phyloP scores from a whole-genome alignment of 495 filamentous ascomycete genomes.

The Aspergillus diversus region DNA sequence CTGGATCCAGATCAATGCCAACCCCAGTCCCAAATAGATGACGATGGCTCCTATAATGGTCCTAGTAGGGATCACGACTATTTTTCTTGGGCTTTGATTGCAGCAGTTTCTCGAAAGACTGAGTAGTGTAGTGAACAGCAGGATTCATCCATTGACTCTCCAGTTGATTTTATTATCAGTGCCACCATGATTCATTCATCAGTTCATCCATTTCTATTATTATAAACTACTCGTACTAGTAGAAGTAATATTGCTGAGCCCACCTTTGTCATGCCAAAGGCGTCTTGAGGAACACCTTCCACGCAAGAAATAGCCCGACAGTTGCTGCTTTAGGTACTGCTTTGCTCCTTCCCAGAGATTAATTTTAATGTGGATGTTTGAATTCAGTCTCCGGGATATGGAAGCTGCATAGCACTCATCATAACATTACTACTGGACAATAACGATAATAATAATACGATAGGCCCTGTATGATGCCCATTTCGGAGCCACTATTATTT shows the following conservation, averaged over 20 bases:
- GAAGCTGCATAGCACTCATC: neutral
- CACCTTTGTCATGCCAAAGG: neutral
- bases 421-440: neutral
- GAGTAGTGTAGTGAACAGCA: neutral
- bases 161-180: neutral
- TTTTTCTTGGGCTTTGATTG: neutral
- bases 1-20: slow-evolving; percentile 14
- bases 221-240: too few relatives aligned
- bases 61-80: neutral
- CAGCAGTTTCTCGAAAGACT: neutral
- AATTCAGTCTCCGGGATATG: neutral
- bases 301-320: neutral
- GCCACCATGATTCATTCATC: neutral
- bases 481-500: neutral
- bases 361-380: neutral
- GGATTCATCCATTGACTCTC: neutral
- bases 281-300: neutral
- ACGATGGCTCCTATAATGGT: slow-evolving; percentile 2
- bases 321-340: neutral
- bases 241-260: neutral
- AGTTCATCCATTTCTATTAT: too few relatives aligned
- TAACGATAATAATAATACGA: neutral
- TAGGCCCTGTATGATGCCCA: neutral
- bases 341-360: neutral
- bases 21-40: slow-evolving; percentile 15